Evolutionary conservation across 805 yeast species (phyloP).

Genomic region (Metschnikowia chrysomelidarum): DNA sequence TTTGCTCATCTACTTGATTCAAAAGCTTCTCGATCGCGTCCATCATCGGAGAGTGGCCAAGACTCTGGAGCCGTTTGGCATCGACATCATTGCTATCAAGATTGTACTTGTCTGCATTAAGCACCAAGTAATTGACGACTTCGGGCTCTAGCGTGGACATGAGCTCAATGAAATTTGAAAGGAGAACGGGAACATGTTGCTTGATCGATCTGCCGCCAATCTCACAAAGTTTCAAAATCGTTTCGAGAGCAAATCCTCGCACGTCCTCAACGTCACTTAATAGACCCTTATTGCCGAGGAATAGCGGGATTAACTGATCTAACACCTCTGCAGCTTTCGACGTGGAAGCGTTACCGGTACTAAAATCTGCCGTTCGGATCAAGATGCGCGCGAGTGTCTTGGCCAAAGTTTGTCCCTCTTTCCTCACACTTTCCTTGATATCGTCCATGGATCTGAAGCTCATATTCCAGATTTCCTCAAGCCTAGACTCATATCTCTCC

Average conservation of each 20-base stretch:
- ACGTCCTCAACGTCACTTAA: conserved; percentile 87
- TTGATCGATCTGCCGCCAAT: conserved; percentile 58
- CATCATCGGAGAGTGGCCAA: conserved; percentile 86
- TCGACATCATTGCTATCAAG: conserved; percentile 71
- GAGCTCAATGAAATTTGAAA: conserved; percentile 65
- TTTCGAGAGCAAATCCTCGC: conserved; percentile 67
- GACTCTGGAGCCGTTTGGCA: conserved; percentile 66
- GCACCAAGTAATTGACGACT: conserved; percentile 74
- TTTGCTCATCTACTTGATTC: conserved; percentile 50
- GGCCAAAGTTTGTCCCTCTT: conserved; percentile 71
- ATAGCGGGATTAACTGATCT: conserved; percentile 66
- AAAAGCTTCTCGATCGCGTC: conserved; percentile 74
- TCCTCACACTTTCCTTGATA: conserved; percentile 88
- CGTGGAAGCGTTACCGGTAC: conserved; percentile 35
- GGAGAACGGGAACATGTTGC: conserved; percentile 65
- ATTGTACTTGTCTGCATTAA: conserved; percentile 88
- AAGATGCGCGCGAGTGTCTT: conserved; percentile 62
- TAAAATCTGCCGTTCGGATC: conserved; percentile 53
- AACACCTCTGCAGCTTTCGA: conserved; percentile 48
- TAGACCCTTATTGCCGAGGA: conserved; percentile 75
- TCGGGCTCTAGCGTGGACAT: conserved; percentile 93
- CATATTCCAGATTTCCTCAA: conserved; percentile 81
- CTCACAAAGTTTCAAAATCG: conserved; percentile 68
- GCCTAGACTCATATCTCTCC: conserved; percentile 46
- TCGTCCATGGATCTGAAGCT: conserved; percentile 90